These are phyloP conservation scores for Bremia lactucae DNA, from an alignment of 352 stramenopile genomes.

Conservation along the genomic window DNA sequence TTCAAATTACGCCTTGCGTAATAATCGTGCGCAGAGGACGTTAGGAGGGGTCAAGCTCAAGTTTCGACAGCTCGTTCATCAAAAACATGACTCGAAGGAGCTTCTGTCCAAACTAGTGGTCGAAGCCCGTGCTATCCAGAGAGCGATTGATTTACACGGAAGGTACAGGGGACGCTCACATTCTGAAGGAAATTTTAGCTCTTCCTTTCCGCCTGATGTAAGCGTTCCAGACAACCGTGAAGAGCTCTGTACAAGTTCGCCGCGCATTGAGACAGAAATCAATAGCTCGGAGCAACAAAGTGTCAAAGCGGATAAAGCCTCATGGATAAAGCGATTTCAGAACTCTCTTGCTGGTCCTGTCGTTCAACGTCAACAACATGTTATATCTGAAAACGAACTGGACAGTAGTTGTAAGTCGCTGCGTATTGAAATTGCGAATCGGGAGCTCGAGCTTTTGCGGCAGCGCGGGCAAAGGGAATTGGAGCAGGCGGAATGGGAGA, in stretches of 20 bases:
- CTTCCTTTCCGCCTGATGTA: conserved; percentile 5
- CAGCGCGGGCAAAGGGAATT: conserved; percentile 23
- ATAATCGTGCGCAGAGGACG: conserved; percentile 17
- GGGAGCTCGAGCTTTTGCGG: conserved; percentile 19
- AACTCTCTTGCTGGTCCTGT: conserved; percentile 1
- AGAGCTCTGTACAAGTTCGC: background rate
- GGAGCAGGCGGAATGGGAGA: conserved; percentile 22
- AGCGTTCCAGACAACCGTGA: background rate
- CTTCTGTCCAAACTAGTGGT: conserved; percentile 9
- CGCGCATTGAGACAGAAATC: conserved; percentile 5
- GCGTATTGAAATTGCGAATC: conserved; percentile 18
- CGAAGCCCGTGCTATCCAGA: conserved; percentile 22
- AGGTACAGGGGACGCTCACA: conserved; percentile 6
- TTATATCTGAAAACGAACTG: background rate
- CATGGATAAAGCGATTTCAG: conserved; percentile 4
- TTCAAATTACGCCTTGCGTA: conserved; percentile 13
- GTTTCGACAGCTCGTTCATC: conserved; percentile 28
- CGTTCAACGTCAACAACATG: conserved; percentile 8
- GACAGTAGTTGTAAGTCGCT: conserved; percentile 4
- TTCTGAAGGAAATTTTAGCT: conserved; percentile 6
- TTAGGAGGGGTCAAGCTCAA: conserved; percentile 23
- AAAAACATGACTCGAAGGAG: conserved; percentile 9
- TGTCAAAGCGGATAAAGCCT: background rate
- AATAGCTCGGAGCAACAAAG: conserved; percentile 9
- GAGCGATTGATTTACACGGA: conserved; percentile 9